Percentiles rank a stretch among this genome's conserved stretches.
These are phyloP conservation scores for Inga leiocalycina DNA, from an alignment of 306 rosid genomes.

Conservation along the genomic window DNA sequence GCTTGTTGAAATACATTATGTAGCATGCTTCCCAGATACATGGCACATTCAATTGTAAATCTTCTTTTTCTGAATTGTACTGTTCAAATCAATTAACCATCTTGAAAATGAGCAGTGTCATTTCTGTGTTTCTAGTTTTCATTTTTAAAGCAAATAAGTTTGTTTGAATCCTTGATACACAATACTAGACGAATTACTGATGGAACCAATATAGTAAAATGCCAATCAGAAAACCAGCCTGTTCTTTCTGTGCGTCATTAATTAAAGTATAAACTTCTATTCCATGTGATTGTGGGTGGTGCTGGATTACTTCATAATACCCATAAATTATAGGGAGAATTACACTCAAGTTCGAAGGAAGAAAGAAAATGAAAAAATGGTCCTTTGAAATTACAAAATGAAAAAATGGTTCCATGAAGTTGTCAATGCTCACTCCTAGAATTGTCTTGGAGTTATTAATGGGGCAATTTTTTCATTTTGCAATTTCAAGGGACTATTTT, in stretches of 20 bases:
- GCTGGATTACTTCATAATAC: slow-evolving; percentile 5
- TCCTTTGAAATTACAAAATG: no score
- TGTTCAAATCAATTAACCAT: slow-evolving; percentile 17
- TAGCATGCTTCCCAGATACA: slow-evolving; percentile 15
- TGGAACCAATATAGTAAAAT: neutral
- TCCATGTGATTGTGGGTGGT: slow-evolving; percentile 1
- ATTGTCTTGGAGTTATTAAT: no score
- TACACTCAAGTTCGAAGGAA: no score
- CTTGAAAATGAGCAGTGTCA: neutral
- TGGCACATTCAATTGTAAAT: slow-evolving; percentile 18
- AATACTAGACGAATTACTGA: neutral
- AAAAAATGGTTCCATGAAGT: no score
- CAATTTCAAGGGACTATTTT: no score
- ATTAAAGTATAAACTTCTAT: neutral
- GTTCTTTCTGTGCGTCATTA: neutral
- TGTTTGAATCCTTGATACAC: neutral
- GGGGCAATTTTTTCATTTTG: no score
- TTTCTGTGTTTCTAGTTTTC: neutral
- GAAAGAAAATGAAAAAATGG: no score
- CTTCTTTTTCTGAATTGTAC: slow-evolving; percentile 2
- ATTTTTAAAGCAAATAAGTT: neutral
- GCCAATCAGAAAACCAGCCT: neutral
- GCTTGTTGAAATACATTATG: slow-evolving; percentile 26
- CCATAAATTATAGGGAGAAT: neutral
- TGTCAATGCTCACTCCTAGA: no score